These are phyloP conservation scores for Helminthosporium solani DNA, from an alignment of 2,329 filamentous ascomycete species.

Conservation along the genomic window DNA sequence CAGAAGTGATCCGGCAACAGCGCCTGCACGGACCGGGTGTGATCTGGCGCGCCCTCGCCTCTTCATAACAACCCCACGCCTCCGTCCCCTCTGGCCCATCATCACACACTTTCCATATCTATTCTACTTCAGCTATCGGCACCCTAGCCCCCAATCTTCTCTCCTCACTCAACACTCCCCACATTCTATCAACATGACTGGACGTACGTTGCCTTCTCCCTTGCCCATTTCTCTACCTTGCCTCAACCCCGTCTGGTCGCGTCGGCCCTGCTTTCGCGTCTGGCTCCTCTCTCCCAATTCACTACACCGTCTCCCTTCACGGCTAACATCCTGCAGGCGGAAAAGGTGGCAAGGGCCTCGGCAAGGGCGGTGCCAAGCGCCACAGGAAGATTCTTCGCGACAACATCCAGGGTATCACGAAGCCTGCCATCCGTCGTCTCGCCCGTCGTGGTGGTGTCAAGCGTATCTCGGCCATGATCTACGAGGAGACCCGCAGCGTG, in stretches of 20 bases:
- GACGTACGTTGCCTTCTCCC: slow-evolving; percentile 45
- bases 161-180: slow-evolving; percentile 6
- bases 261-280: slow-evolving; percentile 11
- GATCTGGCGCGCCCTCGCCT: slow-evolving; percentile 34
- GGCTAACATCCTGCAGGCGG: slow-evolving; percentile 67
- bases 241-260: too few relatives aligned
- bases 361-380: slow-evolving; percentile 98
- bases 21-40: slow-evolving; percentile 32
- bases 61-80: slow-evolving; percentile 25
- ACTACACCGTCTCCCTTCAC: slow-evolving; percentile 1
- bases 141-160: background rate
- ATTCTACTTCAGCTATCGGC: slow-evolving; percentile 19
- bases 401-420: slow-evolving; percentile 99
- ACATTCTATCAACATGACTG: slow-evolving; percentile 51
- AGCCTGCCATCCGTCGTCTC: slow-evolving; percentile 97
- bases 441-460: slow-evolving; percentile 99
- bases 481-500: slow-evolving; percentile 79
- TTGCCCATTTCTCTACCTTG: slow-evolving; percentile 2
- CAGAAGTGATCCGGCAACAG: slow-evolving; percentile 28
- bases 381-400: slow-evolving; percentile 99
- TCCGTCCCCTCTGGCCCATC: slow-evolving; percentile 14
- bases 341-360: slow-evolving; percentile 96
- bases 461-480: slow-evolving; percentile 98
- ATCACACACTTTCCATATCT: slow-evolving; percentile 14
- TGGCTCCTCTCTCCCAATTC: slow-evolving; percentile 2